Percentiles rank a stretch among this genome's conserved stretches.
Evolutionary conservation across 1,284 basidiomycete species (phyloP).

Genomic region (Naganishia sp.): DNA sequence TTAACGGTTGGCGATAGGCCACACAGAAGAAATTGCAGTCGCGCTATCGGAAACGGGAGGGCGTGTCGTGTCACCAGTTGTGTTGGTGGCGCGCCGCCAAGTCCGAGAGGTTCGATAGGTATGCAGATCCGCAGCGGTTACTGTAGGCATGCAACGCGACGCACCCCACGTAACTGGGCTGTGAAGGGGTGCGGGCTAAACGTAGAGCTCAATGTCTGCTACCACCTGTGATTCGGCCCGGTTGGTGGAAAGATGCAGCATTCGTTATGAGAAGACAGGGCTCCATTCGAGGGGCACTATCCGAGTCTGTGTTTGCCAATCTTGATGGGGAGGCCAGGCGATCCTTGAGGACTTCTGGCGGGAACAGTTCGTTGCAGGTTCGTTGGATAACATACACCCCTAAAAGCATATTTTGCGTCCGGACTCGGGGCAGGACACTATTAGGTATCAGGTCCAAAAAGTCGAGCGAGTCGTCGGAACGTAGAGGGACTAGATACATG

Average conservation of each 20-base stretch:
- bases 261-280: neutral
- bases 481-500: slow-evolving; percentile 81
- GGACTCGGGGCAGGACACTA: slow-evolving; percentile 66
- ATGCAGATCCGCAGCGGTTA: no score
- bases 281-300: neutral
- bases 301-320: neutral
- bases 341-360: slow-evolving; percentile 3
- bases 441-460: slow-evolving; percentile 82
- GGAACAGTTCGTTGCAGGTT: neutral
- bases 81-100: no score
- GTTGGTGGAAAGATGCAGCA: neutral
- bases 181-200: neutral
- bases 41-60: no score
- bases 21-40: no score
- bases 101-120: no score
- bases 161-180: no score
- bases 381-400: slow-evolving; percentile 63
- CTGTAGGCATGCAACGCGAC: neutral
- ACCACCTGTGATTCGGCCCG: neutral
- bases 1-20: no score
- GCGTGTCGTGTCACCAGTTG: no score
- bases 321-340: neutral
- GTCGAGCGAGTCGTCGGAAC: slow-evolving; percentile 71
- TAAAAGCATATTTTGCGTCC: slow-evolving; percentile 68
- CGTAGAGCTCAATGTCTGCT: slow-evolving; percentile 7